A percentile compares a stretch with the other conserved stretches of the same genome.
Evolutionary conservation across 495 filamentous ascomycete genomes (phyloP).

Genomic region (Hamigera avellanea): DNA sequence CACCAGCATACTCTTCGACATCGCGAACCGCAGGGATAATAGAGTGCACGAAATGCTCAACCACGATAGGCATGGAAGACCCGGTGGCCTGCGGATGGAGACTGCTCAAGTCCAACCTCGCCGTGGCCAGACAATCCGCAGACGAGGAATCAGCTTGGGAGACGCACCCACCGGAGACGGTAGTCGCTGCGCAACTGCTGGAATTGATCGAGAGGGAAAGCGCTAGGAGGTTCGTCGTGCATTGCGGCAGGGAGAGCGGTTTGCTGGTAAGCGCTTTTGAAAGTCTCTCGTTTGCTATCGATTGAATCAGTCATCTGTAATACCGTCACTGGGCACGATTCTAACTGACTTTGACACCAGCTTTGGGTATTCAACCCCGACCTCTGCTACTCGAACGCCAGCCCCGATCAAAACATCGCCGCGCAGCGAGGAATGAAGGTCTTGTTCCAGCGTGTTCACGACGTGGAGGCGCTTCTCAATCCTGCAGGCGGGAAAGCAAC

Average conservation of each 20-base stretch:
- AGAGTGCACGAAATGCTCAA: slow-evolving; percentile 28
- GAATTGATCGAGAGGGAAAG: slow-evolving; percentile 38
- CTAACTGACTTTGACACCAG: no score
- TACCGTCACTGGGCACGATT: no score
- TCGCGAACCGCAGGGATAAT: no score
- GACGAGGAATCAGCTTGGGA: slow-evolving; percentile 10
- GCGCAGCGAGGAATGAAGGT: slow-evolving; percentile 53
- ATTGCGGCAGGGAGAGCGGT: slow-evolving; percentile 24
- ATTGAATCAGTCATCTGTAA: no score
- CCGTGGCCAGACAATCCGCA: slow-evolving; percentile 10
- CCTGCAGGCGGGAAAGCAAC: slow-evolving; percentile 28
- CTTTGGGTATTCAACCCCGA: slow-evolving; percentile 64
- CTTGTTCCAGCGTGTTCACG: slow-evolving; percentile 40
- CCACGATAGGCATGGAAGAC: slow-evolving; percentile 34
- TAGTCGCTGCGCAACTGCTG: slow-evolving; percentile 39
- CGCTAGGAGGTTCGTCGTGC: slow-evolving; percentile 34
- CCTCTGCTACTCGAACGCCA: slow-evolving; percentile 49
- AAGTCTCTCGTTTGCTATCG: no score
- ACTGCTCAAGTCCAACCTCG: slow-evolving; percentile 40
- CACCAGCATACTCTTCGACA: no score
- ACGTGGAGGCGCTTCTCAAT: slow-evolving; percentile 44
- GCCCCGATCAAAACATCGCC: slow-evolving; percentile 14
- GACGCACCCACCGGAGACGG: slow-evolving; percentile 36
- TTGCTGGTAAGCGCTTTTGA: slow-evolving; percentile 26
- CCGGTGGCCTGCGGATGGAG: slow-evolving; percentile 27